Base-by-base conservation (phyloP, 2,329 filamentous ascomycete species). In the Neofusicoccum umdonicola region DNA sequence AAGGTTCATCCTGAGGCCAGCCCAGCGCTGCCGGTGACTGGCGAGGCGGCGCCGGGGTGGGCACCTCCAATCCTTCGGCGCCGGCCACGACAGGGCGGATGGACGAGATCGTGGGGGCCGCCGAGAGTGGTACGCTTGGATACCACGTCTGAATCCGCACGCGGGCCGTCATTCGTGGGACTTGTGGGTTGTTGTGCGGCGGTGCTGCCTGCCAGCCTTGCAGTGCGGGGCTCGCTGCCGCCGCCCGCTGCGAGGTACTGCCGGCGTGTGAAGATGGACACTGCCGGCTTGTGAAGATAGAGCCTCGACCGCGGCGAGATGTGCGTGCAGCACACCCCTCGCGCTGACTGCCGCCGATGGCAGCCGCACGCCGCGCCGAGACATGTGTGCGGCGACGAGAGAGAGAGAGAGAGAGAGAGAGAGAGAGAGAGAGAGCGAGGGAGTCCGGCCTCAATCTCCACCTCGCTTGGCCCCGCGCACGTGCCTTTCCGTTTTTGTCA, bases 151-250 rank as follows among this genome's bases (percentile, higher is more conserved):
- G 22, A 17, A 17, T 58, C 39, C 54, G 3, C 31, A 66, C 4
- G 27, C 27, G 27, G 27, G 4, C 27, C 27, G 27, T 31, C 73
- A 69, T 60, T 60, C 56, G 56, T 48, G 56, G 42, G 22, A 13
- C 42, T 35, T 37, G 31, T 37, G 50, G 12, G 6, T 12, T 8
- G 34, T 4, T 19, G n/a, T 52, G 48, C 48, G 8, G n/a, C 12
- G 52, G 6, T 19, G 37, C 37, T 6, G 11, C 3, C 19, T 13
- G 37, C 9, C 15, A 27, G 51, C 6, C 11, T 19, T 34, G 6
- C 8, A 17, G 31, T 60, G 56, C 54, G 54, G 54, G 39, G 54
- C 37, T 44, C 17, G 39, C 39, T 58, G 27, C 54, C 17, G 8
- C 8, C 4, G 39, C 35, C 35, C 39, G 54, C 22, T 44, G 54